These are phyloP conservation scores for Eragrostis tef DNA, from an alignment of 202 grass and related monocot genomes.

Conservation along the genomic window DNA sequence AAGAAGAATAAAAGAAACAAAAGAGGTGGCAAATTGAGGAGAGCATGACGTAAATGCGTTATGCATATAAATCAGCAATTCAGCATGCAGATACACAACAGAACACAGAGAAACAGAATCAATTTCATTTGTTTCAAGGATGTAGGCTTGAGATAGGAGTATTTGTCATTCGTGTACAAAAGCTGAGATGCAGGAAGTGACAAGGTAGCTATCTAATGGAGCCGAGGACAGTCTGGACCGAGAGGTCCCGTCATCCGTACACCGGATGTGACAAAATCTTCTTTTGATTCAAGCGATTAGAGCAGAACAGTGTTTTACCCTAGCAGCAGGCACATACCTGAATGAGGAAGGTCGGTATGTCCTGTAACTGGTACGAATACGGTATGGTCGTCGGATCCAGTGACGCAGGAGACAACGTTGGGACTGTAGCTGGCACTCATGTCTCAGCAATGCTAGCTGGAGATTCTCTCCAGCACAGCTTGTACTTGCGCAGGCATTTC, in stretches of 20 bases:
- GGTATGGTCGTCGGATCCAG: not conserved
- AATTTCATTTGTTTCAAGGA: no score
- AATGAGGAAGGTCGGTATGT: not conserved
- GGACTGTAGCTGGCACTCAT: not conserved
- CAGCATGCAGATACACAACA: not conserved
- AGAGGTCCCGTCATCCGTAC: not conserved
- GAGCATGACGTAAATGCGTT: not conserved
- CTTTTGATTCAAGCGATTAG: not conserved
- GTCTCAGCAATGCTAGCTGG: not conserved
- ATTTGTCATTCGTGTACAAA: conserved; percentile 2
- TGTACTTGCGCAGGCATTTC: not conserved
- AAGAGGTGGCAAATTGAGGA: not conserved
- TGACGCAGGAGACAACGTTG: not conserved
- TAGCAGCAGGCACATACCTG: conserved; percentile 2
- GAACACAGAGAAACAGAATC: not conserved
- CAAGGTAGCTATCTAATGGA: not conserved
- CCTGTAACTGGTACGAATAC: conserved; percentile 6
- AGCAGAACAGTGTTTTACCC: not conserved
- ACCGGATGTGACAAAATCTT: not conserved
- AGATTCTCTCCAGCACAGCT: not conserved
- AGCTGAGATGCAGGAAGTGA: not conserved
- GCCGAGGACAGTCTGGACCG: not conserved
- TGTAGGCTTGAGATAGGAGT: not conserved
- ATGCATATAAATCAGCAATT: conserved; percentile 32
- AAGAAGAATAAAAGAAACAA: conserved; percentile 3